These are phyloP conservation scores for Schrenkiella parvula DNA, from an alignment of 345 rosid species.

Conservation along the genomic window DNA sequence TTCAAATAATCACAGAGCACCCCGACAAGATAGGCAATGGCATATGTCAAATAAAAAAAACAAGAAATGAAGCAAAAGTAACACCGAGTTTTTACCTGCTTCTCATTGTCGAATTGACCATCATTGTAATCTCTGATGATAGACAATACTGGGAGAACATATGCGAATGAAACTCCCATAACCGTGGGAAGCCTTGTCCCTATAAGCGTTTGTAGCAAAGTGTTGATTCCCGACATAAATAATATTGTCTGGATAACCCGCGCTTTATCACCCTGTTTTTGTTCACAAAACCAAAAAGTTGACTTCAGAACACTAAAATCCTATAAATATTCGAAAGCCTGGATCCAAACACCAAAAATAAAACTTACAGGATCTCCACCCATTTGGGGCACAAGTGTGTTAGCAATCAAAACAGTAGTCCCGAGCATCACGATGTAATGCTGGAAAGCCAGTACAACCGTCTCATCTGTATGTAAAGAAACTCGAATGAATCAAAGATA, in stretches of 20 bases:
- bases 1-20: neutral
- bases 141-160: conserved; percentile 64
- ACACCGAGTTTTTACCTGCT: conserved; percentile 44
- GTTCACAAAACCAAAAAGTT: neutral
- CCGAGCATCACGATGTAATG: conserved; percentile 95
- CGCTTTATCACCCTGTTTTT: conserved; percentile 79
- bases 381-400: conserved; percentile 67
- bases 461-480: conserved; percentile 53
- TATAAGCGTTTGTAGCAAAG: conserved; percentile 75
- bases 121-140: conserved; percentile 65
- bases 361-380: conserved; percentile 78
- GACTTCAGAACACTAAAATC: conserved; percentile 13
- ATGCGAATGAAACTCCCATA: conserved; percentile 89
- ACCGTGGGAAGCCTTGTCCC: conserved; percentile 95
- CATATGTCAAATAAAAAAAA: neutral
- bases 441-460: conserved; percentile 72
- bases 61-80: neutral
- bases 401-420: conserved; percentile 66
- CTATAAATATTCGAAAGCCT: neutral
- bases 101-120: conserved; percentile 46
- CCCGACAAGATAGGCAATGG: neutral
- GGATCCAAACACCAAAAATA: neutral
- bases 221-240: conserved; percentile 91
- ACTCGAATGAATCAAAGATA: neutral
- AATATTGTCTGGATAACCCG: conserved; percentile 74